Conservation (phyloP, 306 rosid genomes). For the Inga oerstediana region DNA sequence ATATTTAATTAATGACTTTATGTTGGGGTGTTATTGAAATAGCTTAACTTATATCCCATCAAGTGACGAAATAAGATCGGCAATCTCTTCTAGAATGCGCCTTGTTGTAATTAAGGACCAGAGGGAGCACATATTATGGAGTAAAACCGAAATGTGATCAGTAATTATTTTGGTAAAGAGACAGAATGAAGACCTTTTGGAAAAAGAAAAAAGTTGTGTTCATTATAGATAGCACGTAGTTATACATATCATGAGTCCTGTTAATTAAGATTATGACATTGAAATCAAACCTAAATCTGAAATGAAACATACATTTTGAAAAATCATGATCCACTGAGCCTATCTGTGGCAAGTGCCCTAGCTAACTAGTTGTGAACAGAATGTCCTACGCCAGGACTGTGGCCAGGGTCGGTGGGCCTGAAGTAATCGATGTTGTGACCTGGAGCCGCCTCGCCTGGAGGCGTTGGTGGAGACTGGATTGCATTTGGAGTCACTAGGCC, state of each 20-base stretch:
- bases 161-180: not conserved
- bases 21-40: too few species aligned
- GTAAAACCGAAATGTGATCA: not conserved
- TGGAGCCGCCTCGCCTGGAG: not conserved
- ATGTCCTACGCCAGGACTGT: constrained; percentile 67
- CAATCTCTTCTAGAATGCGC: too few species aligned
- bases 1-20: too few species aligned
- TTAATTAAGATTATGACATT: not conserved
- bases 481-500: not conserved
- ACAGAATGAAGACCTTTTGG: not conserved
- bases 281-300: not conserved
- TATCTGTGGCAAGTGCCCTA: not conserved
- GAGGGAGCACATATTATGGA: not conserved
- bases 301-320: not conserved
- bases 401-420: constrained; percentile 47
- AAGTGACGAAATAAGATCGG: too few species aligned
- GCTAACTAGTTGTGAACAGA: constrained; percentile 30
- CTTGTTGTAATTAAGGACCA: too few species aligned
- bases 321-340: not conserved
- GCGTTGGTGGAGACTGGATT: not conserved
- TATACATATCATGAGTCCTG: not conserved
- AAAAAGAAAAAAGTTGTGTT: not conserved
- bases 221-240: not conserved
- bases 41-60: too few species aligned
- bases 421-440: constrained; percentile 18